Evolutionary conservation across 2,329 filamentous ascomycete genomes (phyloP), one percentile per base, ranked within the genome.

Genomic region (Tolypocladium capitatum): DNA sequence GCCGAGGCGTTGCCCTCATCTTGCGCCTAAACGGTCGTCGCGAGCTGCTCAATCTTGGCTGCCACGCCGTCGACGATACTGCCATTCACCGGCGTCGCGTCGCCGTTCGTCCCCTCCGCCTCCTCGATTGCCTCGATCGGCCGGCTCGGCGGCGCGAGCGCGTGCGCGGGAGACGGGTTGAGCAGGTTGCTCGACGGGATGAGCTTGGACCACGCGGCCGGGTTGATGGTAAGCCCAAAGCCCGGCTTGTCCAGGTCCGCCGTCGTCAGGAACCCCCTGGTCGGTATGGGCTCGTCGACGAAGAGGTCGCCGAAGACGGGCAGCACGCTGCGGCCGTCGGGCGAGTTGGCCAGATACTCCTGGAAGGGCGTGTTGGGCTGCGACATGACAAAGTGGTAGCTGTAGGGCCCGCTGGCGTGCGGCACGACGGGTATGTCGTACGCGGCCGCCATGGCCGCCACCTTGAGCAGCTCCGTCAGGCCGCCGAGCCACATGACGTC

Each of bases 401-500:
- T 92, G 71, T 96, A 96, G 3, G 90, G 86, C 1, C 90, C 90
- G 52, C 85, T 92, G 41, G 90, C 90, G 62, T 96, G 90, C n/a
- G 90, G 90, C 14, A 96, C 87, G 16, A 96, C 89, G 13, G 90
- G 90, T 51, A 96, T 85, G 60, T 96, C 90, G 66, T 96, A 96
- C 21, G 90, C 90, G 5, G 89, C 80, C 4, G 90, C 90, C 79
- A 94, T 84, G 47, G 89, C 84, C 16, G 88, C 78, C 46, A 96
- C 84, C 68, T 88, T 92, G 55, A 96, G 80, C 49, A 96, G 75
- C 68, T 96, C 90, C 1, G 90, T 96, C 74, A 96, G 66, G 52
- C 90, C 90, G 52, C 90, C 90, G 14, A 95, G 81, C 90, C 90
- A 96, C 90, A 96, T 96, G 53, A 96, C 89, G 61, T 96, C 90